Conservation (phyloP, 805 yeast species). For the Yamadazyma olivae region DNA sequence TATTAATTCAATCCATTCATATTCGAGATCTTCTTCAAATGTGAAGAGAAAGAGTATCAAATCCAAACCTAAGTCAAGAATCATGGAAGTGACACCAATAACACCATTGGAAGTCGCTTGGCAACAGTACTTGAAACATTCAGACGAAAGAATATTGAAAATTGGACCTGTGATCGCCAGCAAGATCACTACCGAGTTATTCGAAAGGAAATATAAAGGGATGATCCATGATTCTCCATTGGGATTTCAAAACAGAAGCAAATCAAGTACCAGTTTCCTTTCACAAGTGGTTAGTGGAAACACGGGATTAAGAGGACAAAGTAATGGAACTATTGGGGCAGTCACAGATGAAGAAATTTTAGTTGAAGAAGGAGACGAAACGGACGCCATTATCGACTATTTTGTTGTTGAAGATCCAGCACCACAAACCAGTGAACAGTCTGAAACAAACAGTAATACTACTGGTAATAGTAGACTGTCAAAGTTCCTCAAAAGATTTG, state of each 20-base stretch:
- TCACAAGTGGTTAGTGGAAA: slow-evolving; percentile 39
- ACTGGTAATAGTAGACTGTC: slow-evolving; percentile 9
- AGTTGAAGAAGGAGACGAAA: slow-evolving; percentile 44
- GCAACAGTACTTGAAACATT: slow-evolving; percentile 49
- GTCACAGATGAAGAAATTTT: slow-evolving; percentile 1
- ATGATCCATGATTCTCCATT: slow-evolving; percentile 58
- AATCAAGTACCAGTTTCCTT: slow-evolving; percentile 24
- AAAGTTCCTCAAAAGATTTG: slow-evolving; percentile 16
- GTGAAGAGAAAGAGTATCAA: slow-evolving; percentile 10
- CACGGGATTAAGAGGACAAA: slow-evolving; percentile 18
- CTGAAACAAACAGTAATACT: slow-evolving; percentile 1
- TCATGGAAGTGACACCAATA: slow-evolving; percentile 43
- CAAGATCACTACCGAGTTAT: slow-evolving; percentile 41
- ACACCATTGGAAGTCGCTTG: slow-evolving; percentile 57
- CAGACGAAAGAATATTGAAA: slow-evolving; percentile 59
- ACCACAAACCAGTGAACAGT: slow-evolving; percentile 7
- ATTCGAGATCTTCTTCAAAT: slow-evolving; percentile 16
- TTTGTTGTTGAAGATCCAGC: slow-evolving; percentile 17
- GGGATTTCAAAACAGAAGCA: slow-evolving; percentile 27
- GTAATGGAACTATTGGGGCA: not conserved
- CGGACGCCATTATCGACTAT: slow-evolving; percentile 64
- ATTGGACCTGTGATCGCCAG: slow-evolving; percentile 52
- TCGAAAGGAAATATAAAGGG: slow-evolving; percentile 60
- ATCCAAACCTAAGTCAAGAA: slow-evolving; percentile 21
- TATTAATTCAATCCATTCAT: slow-evolving; percentile 33